A percentile compares a stretch with the other conserved stretches of the same genome.
Conservation (phyloP, 768 basidiomycete genomes). For the Suillus discolor region DNA sequence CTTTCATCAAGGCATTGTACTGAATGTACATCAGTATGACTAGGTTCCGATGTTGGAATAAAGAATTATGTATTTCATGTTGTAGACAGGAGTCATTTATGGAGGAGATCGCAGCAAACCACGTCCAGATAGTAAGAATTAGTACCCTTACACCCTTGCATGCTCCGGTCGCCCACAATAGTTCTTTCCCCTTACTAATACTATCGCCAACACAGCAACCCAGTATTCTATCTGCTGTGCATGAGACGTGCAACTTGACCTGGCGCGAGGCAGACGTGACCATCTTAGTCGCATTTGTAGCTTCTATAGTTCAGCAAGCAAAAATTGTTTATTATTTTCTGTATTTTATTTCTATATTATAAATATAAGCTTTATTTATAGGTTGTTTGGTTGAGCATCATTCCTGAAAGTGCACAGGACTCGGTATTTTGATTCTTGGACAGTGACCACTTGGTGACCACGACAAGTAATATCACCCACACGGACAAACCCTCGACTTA, state of each 20-base stretch:
- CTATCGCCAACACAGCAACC: not conserved
- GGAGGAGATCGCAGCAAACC: not conserved
- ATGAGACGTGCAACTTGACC: not conserved
- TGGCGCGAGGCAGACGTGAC: not conserved
- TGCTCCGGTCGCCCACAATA: not conserved
- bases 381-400: conserved; percentile 8
- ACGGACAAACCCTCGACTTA: not conserved
- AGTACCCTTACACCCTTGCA: not conserved
- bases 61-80: conserved; percentile 10
- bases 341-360: not conserved
- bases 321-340: not conserved
- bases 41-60: conserved; percentile 3
- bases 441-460: conserved; percentile 8
- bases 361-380: not conserved
- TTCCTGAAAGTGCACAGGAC: conserved; percentile 7
- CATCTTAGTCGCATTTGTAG: too few species aligned
- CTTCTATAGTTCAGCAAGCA: too few species aligned
- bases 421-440: conserved; percentile 5
- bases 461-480: conserved; percentile 22
- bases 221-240: not conserved
- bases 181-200: not conserved
- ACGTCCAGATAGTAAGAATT: not conserved
- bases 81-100: conserved; percentile 8
- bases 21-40: conserved; percentile 9
- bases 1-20: conserved; percentile 8